Evolutionary conservation across 2,329 filamentous ascomycete species (phyloP).

Genomic region (Paecilomyces formosus): DNA sequence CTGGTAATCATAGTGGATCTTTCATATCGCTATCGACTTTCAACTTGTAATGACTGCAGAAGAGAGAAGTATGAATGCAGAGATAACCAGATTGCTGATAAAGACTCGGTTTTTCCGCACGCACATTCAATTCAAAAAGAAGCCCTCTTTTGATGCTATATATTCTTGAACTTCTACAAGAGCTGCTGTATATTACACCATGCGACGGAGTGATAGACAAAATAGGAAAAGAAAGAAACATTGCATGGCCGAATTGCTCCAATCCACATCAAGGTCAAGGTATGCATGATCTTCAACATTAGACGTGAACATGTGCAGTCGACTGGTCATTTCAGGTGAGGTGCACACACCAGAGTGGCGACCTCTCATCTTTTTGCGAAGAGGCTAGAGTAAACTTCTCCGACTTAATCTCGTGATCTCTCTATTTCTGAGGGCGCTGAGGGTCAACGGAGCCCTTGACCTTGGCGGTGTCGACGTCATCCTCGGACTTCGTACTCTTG

Average conservation of each 20-base stretch:
- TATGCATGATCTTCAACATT: background rate
- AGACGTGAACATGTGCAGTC: background rate
- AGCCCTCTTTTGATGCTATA: background rate
- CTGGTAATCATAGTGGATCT: no score
- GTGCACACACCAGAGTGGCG: constrained; percentile 8
- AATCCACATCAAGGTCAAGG: background rate
- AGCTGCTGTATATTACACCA: background rate
- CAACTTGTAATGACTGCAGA: no score
- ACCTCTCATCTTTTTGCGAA: background rate
- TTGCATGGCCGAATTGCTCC: background rate
- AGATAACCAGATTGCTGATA: no score
- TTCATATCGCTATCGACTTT: no score
- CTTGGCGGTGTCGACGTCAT: constrained; percentile 49
- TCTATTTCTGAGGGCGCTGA: constrained; percentile 15
- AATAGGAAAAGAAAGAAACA: background rate
- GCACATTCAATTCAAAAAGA: background rate
- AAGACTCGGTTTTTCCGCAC: background rate
- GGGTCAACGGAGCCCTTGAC: constrained; percentile 42
- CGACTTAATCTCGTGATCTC: background rate
- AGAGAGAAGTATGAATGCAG: no score
- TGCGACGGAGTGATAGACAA: background rate
- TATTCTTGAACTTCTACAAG: background rate
- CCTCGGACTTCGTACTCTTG: constrained; percentile 53
- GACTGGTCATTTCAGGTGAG: constrained; percentile 1
- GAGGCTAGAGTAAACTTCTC: background rate